These are phyloP conservation scores for Trichoderma asperellum DNA, from an alignment of 2,329 filamentous ascomycete species.

Conservation along the genomic window DNA sequence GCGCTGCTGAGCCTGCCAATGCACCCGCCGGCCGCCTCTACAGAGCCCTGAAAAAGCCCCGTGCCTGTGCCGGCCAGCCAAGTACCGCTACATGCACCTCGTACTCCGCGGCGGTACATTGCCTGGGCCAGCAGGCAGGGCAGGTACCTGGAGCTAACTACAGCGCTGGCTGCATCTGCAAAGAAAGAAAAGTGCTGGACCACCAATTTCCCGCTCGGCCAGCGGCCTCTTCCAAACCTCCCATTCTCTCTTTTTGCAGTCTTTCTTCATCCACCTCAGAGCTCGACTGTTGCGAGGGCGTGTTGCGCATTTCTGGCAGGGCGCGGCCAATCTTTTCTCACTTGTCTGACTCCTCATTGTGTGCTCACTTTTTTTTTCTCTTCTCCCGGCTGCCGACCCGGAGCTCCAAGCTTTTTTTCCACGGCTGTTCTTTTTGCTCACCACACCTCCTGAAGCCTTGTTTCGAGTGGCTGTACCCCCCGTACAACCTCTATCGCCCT, in stretches of 20 bases:
- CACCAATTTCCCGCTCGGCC: conserved; percentile 31
- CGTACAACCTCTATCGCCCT: conserved; percentile 31
- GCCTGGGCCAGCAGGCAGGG: neutral
- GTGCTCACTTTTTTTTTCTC: conserved; percentile 31
- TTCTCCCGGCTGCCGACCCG: conserved; percentile 26
- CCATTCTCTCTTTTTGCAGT: conserved; percentile 29
- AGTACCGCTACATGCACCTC: neutral
- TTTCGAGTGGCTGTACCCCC: conserved; percentile 19
- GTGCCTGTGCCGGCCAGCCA: neutral
- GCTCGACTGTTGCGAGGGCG: conserved; percentile 31
- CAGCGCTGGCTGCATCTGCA: conserved; percentile 1
- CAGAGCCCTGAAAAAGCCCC: conserved; percentile 17
- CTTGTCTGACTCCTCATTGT: conserved; percentile 28
- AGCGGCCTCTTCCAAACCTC: conserved; percentile 25
- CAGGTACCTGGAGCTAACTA: conserved; percentile 29
- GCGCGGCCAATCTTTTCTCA: conserved; percentile 30
- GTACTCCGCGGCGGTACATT: neutral
- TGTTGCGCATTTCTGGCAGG: conserved; percentile 33
- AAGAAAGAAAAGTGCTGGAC: conserved; percentile 29
- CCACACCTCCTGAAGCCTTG: conserved; percentile 38
- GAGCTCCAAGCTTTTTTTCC: conserved; percentile 29
- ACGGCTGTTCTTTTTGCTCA: conserved; percentile 34
- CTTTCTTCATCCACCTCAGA: conserved; percentile 28
- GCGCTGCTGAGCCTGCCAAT: conserved; percentile 4
- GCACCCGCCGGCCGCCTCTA: conserved; percentile 2